Percentiles rank a stretch among this genome's conserved stretches.
Conservation (phyloP, 2,329 filamentous ascomycete genomes). For the Pyrenophora tritici-repentis region DNA sequence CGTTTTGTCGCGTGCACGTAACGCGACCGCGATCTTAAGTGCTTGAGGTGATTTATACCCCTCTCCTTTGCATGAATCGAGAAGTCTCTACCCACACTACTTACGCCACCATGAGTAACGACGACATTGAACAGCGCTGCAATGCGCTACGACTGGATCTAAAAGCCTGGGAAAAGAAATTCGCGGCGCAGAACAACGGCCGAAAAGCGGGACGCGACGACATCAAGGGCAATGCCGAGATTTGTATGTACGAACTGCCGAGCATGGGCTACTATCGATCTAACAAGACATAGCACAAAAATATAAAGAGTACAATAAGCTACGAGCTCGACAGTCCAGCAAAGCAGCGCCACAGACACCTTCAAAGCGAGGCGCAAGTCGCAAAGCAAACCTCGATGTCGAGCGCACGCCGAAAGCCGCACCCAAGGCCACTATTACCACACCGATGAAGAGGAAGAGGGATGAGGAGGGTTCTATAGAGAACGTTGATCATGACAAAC, state of each 20-base stretch:
- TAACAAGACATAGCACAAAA: conserved; percentile 61
- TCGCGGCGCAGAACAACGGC: conserved; percentile 65
- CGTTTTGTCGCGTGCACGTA: conserved; percentile 28
- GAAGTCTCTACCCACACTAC: conserved; percentile 5
- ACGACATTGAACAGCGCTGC: conserved; percentile 65
- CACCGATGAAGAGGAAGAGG: conserved; percentile 42
- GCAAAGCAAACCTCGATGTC: conserved; percentile 24
- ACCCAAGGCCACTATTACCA: conserved; percentile 23
- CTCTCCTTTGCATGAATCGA: conserved; percentile 15
- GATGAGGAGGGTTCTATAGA: conserved; percentile 25
- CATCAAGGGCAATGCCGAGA: conserved; percentile 73
- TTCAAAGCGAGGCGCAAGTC: conserved; percentile 35
- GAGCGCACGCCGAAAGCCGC: conserved; percentile 36
- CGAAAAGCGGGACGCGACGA: conserved; percentile 74
- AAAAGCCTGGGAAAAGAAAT: conserved; percentile 75
- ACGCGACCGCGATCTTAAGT: conserved; percentile 38
- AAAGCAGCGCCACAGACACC: conserved; percentile 39
- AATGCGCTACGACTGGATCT: conserved; percentile 80
- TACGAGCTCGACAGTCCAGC: conserved; percentile 51
- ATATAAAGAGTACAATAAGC: conserved; percentile 75
- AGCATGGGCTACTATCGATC: background rate
- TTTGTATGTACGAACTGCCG: conserved; percentile 59
- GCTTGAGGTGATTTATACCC: conserved; percentile 23
- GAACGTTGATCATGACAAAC: conserved; percentile 17
- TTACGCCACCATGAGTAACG: conserved; percentile 33